A percentile compares a stretch with the other conserved stretches of the same genome.
phyloP scores from a whole-genome alignment of 169 alveolate species.

The Cyclospora cayetanensis region DNA sequence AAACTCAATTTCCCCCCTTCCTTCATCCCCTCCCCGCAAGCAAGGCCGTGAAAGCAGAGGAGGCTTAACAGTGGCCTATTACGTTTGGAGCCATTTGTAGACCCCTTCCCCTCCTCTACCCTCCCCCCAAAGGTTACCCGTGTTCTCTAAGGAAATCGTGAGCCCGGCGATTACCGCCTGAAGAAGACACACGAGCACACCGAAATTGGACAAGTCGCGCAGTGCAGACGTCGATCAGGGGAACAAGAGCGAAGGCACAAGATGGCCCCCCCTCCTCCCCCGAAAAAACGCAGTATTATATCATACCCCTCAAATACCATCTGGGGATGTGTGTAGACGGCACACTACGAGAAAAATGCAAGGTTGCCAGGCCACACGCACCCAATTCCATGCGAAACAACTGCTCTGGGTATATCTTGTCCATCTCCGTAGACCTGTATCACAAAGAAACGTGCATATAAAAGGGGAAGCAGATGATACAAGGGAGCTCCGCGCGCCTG shows the following conservation, averaged over 20 bases:
- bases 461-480: too few relatives aligned
- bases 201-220: background rate
- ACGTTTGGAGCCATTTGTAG: background rate
- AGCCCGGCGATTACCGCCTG: slow-evolving; percentile 68
- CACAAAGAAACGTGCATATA: too few relatives aligned
- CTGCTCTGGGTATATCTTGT: slow-evolving; percentile 89
- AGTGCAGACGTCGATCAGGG: too few relatives aligned
- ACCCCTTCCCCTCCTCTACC: background rate
- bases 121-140: slow-evolving; percentile 62
- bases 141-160: slow-evolving; percentile 58
- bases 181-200: background rate
- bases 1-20: background rate
- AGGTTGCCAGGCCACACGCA: slow-evolving; percentile 66
- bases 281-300: background rate
- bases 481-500: too few relatives aligned
- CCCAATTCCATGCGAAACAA: slow-evolving; percentile 82
- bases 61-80: too few relatives aligned
- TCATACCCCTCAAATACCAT: background rate
- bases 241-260: too few relatives aligned
- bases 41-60: too few relatives aligned
- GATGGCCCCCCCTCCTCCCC: too few relatives aligned
- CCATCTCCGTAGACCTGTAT: slow-evolving; percentile 87
- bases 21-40: background rate
- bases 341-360: too few relatives aligned
- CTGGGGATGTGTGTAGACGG: background rate